A percentile compares a stretch with the other conserved stretches of the same genome.
Conservation (phyloP, 768 basidiomycete genomes). For the Mycena leptocephala region DNA sequence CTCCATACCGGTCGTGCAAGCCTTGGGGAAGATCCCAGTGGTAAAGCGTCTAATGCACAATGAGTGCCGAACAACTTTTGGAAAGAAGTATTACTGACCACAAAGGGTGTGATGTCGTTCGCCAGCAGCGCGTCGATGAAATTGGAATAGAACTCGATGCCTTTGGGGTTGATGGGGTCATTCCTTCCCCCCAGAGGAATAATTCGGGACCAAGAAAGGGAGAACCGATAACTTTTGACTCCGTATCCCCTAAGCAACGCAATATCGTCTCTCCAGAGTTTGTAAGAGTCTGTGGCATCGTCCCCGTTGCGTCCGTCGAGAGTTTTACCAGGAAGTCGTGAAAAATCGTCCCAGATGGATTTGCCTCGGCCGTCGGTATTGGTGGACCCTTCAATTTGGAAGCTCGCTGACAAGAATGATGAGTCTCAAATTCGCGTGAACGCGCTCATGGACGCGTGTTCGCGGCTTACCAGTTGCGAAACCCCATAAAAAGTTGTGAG, state of each 20-base stretch:
- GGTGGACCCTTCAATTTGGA: conserved; percentile 84
- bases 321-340: conserved; percentile 77
- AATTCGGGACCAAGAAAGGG: conserved; percentile 82
- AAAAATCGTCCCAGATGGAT: conserved; percentile 85
- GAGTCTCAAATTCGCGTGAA: conserved; percentile 16
- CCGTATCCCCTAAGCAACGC: conserved; percentile 75
- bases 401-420: conserved; percentile 62
- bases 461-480: conserved; percentile 74
- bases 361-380: conserved; percentile 74
- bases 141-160: conserved; percentile 79
- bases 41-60: conserved; percentile 69
- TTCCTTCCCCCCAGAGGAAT: conserved; percentile 82
- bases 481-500: conserved; percentile 78
- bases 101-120: conserved; percentile 77
- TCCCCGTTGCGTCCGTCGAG: conserved; percentile 78
- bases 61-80: conserved; percentile 10
- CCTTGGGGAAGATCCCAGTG: conserved; percentile 88
- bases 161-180: conserved; percentile 81
- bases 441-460: not conserved
- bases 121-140: conserved; percentile 79
- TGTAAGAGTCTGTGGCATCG: conserved; percentile 82
- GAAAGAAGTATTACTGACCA: conserved; percentile 58
- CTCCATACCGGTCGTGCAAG: conserved; percentile 81
- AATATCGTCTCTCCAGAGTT: conserved; percentile 78
- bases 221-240: conserved; percentile 84